phyloP scores from a whole-genome alignment of 139 green algal species.

The Chlamydomonas incerta region DNA sequence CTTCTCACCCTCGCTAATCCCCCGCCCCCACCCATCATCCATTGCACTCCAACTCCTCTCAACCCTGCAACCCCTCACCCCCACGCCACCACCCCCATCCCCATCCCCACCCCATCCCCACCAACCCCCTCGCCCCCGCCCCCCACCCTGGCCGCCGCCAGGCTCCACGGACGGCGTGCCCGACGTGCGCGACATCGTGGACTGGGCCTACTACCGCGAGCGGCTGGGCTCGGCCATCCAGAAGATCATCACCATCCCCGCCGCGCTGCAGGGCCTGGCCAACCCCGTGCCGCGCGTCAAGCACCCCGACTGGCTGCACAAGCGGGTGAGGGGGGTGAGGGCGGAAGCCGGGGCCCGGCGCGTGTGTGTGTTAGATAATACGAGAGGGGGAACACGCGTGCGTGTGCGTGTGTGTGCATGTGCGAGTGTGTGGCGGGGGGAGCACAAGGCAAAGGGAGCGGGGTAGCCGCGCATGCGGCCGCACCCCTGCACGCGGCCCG shows the following conservation, averaged over 20 bases:
- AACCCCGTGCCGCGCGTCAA: slow-evolving; percentile 77
- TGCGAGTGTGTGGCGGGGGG: no score
- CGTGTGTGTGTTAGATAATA: no score
- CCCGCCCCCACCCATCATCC: background rate
- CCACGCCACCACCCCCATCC: no score
- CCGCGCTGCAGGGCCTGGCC: slow-evolving; percentile 68
- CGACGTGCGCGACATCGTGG: slow-evolving; percentile 91
- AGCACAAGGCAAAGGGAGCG: no score
- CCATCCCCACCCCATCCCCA: no score
- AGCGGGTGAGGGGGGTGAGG: slow-evolving; percentile 59
- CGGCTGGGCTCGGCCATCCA: slow-evolving; percentile 92
- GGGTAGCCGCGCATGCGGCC: no score
- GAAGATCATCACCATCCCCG: slow-evolving; percentile 99
- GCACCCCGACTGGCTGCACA: slow-evolving; percentile 97
- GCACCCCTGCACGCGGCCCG: no score
- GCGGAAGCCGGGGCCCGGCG: background rate
- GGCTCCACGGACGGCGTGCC: slow-evolving; percentile 62
- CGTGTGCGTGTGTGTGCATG: no score
- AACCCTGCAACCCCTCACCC: no score
- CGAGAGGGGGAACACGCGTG: no score
- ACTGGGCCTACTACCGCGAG: slow-evolving; percentile 98
- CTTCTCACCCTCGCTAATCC: no score
- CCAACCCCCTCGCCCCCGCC: no score
- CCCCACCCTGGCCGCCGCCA: background rate
- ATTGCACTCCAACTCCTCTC: background rate